Conservation (phyloP, 2,329 filamentous ascomycete genomes). For the Fusarium euwallaceae region DNA sequence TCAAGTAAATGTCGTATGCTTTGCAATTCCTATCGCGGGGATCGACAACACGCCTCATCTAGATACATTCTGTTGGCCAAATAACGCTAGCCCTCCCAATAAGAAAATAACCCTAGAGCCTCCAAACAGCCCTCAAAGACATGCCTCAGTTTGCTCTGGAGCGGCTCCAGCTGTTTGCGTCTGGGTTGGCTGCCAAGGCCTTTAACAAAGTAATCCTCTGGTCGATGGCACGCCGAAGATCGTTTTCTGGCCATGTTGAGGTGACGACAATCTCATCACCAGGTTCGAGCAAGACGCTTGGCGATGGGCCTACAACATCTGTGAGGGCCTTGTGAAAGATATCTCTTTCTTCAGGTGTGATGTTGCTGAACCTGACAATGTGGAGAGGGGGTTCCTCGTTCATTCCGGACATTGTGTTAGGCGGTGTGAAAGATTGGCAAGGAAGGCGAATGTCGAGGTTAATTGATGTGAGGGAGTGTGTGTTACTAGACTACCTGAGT, state of each 20-base stretch:
- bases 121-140: neutral
- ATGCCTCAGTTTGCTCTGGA: no score
- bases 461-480: neutral
- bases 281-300: neutral
- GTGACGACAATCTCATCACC: neutral
- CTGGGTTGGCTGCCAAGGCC: no score
- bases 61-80: neutral
- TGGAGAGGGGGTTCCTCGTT: neutral
- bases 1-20: neutral
- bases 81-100: neutral
- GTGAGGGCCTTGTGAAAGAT: neutral
- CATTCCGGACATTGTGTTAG: neutral
- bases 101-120: neutral
- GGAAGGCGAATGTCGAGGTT: neutral
- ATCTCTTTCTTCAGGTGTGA: neutral
- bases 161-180: no score
- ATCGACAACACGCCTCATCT: neutral
- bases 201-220: neutral
- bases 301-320: neutral
- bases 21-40: neutral
- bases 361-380: neutral
- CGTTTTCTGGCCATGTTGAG: neutral
- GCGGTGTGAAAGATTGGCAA: neutral
- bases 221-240: neutral
- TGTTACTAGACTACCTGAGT: neutral